These are phyloP conservation scores for Camellia sinensis DNA, from an alignment of 148 eudicot species.

Conservation along the genomic window DNA sequence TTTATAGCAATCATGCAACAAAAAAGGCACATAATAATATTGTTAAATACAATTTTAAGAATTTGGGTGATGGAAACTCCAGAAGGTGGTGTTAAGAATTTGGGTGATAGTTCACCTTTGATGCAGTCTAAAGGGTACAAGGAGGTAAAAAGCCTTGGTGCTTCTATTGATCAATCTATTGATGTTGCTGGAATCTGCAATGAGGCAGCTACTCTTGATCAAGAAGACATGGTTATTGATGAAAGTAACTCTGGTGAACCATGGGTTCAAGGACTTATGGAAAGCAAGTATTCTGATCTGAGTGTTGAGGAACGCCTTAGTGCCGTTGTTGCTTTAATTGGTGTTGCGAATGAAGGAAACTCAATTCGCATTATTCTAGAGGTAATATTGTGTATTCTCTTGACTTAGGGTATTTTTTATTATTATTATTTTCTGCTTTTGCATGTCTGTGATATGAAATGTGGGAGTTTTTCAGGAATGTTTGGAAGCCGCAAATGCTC, in stretches of 20 bases:
- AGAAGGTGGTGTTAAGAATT: slow-evolving; percentile 26
- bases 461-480: slow-evolving; percentile 62
- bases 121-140: slow-evolving; percentile 30
- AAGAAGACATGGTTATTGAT: slow-evolving; percentile 61
- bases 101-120: slow-evolving; percentile 25
- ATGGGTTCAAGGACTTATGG: slow-evolving; percentile 89
- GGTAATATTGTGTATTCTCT: slow-evolving; percentile 29
- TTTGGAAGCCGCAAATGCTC: slow-evolving; percentile 75
- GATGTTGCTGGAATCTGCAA: slow-evolving; percentile 28
- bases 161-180: slow-evolving; percentile 30
- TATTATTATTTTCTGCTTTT: not conserved
- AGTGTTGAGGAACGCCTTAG: slow-evolving; percentile 86
- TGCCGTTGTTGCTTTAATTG: slow-evolving; percentile 79
- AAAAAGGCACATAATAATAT: no score
- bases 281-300: slow-evolving; percentile 75
- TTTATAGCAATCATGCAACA: no score
- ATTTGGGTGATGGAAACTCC: slow-evolving; percentile 20
- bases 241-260: slow-evolving; percentile 62
- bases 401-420: not conserved
- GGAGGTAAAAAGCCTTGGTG: slow-evolving; percentile 29
- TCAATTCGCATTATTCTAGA: slow-evolving; percentile 68
- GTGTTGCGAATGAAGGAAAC: slow-evolving; percentile 94
- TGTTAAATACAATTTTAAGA: no score
- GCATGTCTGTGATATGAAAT: slow-evolving; percentile 19
- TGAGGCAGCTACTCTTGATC: slow-evolving; percentile 32